A percentile compares a stretch with the other conserved stretches of the same genome.
phyloP scores from a whole-genome alignment of 2,329 filamentous ascomycete genomes.

The Albophoma yamanashiensis region DNA sequence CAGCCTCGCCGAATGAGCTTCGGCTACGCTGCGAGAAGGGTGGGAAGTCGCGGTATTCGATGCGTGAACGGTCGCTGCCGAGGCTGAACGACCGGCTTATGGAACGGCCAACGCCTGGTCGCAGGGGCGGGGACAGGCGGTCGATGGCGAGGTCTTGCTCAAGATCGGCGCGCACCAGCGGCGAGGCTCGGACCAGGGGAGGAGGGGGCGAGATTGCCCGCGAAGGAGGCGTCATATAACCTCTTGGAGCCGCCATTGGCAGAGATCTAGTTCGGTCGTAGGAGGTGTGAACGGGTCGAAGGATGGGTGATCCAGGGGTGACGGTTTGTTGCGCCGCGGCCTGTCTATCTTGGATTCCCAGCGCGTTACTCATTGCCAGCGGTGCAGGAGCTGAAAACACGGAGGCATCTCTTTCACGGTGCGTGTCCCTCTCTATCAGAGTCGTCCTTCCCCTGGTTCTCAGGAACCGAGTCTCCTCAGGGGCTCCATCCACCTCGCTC shows the following conservation, averaged over 20 bases:
- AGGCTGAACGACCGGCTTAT: conserved; percentile 24
- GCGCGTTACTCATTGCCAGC: conserved; percentile 15
- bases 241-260: background rate
- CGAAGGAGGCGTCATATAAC: conserved; percentile 12
- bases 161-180: conserved; percentile 22
- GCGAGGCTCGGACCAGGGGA: conserved; percentile 17
- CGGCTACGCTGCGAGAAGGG: conserved; percentile 24
- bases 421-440: conserved; percentile 8
- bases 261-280: background rate
- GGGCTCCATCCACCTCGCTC: conserved; percentile 23
- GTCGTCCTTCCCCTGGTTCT: conserved; percentile 15
- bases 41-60: conserved; percentile 23
- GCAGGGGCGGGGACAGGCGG: conserved; percentile 22
- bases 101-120: conserved; percentile 16
- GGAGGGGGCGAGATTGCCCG: conserved; percentile 17
- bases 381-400: conserved; percentile 2
- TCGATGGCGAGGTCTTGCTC: conserved; percentile 28
- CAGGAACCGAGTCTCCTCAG: conserved; percentile 18
- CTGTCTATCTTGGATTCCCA: conserved; percentile 20
- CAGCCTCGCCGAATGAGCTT: conserved; percentile 13
- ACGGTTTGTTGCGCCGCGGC: conserved; percentile 5
- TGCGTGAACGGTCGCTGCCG: conserved; percentile 18
- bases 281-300: conserved; percentile 16
- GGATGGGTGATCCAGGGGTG: conserved; percentile 18
- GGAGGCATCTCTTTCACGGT: background rate